Evolutionary conservation across 2,329 filamentous ascomycete genomes (phyloP), one percentile per base, ranked within the genome.

Genomic region (Claviceps arundinis): DNA sequence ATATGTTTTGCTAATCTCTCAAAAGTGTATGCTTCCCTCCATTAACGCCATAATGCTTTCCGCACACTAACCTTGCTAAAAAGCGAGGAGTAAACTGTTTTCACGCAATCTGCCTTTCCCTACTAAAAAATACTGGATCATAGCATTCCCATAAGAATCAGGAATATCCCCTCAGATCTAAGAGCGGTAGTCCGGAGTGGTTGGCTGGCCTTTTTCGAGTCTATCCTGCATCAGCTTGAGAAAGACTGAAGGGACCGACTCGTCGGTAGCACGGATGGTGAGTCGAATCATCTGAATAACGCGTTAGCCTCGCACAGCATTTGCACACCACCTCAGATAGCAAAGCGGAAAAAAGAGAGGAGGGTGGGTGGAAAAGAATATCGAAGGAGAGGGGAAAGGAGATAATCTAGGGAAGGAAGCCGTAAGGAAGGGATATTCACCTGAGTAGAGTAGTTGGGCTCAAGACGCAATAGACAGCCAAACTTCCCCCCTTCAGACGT

Each of bases 241-340:
- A 52, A 98, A 66, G 19, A 91, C 76, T 1, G 80, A 77, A 7
- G 93, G 89, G 0, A 98, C 88, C 37, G 76, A 80, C 63, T 97
- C 93, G 62, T 97, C 91, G 1, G 93, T 98, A 5, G 91, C 93
- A 56, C 93, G 81, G 60, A 98, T 85, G 0, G 93, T 98, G 55
- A 97, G 75, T 50, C 93, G 90, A 62, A 94, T 87, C 89, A 96
- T 96, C 93, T 96, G 9, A 34, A 8, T 41, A 37, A 43, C 30
- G 19, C 19, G 37, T 54, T 17, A 14, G 48, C 46, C 24, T 26
- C 5, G 4, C 37, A 41, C 14, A 34, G 22, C 47, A 48, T 5
- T 13, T 24, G 7, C 16, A 19, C 2, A 22, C 11, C 9, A 2
- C 5, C 26, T 37, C 11, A 17, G 5, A 14, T 19, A 5, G 4